A percentile compares a stretch with the other conserved stretches of the same genome.
Evolutionary conservation across 306 rosid genomes (phyloP).

Genomic region (Cucurbita maxima): DNA sequence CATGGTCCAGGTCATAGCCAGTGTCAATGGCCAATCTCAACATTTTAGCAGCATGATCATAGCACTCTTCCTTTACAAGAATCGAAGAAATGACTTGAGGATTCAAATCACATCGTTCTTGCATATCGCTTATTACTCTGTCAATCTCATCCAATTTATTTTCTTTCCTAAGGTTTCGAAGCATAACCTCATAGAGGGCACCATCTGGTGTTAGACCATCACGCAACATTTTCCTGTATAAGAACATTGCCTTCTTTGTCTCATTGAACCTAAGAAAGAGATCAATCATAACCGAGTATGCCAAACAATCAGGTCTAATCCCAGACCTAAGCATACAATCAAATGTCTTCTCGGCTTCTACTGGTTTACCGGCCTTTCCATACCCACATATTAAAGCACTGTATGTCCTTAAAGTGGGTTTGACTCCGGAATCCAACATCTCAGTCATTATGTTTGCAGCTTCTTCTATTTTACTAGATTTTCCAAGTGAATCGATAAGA

Average conservation of each 20-base stretch:
- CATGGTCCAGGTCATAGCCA: conserved; percentile 60
- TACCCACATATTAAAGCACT: conserved; percentile 87
- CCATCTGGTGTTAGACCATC: conserved; percentile 54
- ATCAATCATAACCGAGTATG: conserved; percentile 81
- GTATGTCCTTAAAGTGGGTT: conserved; percentile 73
- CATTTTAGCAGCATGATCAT: conserved; percentile 60
- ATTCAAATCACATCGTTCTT: conserved; percentile 47
- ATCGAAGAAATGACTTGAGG: conserved; percentile 59
- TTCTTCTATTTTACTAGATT: conserved; percentile 61
- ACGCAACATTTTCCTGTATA: conserved; percentile 57
- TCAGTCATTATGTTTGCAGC: conserved; percentile 74
- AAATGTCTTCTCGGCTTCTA: conserved; percentile 66
- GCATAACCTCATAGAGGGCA: conserved; percentile 49
- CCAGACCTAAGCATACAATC: conserved; percentile 67
- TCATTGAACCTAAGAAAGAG: conserved; percentile 66
- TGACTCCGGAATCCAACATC: conserved; percentile 76
- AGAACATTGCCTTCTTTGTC: conserved; percentile 39
- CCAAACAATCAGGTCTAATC: conserved; percentile 64
- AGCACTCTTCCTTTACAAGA: conserved; percentile 73
- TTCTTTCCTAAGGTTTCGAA: conserved; percentile 48
- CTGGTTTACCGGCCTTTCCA: conserved; percentile 64
- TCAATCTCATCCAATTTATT: conserved; percentile 47
- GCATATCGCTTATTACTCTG: conserved; percentile 53
- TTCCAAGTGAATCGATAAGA: conserved; percentile 80
- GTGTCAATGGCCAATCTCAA: conserved; percentile 54